Conservation (phyloP, 2,329 filamentous ascomycete species). For the Seiridium unicorne region DNA sequence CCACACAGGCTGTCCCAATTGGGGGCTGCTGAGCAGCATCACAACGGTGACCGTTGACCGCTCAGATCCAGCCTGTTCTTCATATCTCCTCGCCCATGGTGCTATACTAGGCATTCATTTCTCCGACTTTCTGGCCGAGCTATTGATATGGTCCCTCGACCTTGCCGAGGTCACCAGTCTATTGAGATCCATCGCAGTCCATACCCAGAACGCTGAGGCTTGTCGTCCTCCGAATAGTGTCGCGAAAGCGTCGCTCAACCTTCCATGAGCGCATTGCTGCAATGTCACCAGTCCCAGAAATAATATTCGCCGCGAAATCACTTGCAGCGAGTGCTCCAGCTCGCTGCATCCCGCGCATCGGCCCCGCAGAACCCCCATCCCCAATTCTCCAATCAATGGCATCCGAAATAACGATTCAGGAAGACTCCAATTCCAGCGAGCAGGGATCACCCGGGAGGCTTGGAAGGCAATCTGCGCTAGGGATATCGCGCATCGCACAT, state of each 20-base stretch:
- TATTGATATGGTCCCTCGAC: background rate
- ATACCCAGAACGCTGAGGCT: background rate
- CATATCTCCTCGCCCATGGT: background rate
- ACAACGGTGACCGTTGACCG: background rate
- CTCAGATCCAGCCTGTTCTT: background rate
- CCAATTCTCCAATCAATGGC: slow-evolving; percentile 5
- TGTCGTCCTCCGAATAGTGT: background rate
- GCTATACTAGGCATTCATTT: background rate
- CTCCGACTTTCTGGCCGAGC: slow-evolving; percentile 1
- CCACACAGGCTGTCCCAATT: background rate
- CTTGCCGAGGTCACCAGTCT: background rate
- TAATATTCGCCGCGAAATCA: slow-evolving; percentile 3
- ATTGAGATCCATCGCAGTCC: background rate
- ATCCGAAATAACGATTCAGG: slow-evolving; percentile 4
- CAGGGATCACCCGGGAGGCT: slow-evolving; percentile 3
- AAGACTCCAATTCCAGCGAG: slow-evolving; percentile 1
- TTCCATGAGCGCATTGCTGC: background rate
- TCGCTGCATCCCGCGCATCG: slow-evolving; percentile 4
- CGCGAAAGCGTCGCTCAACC: background rate
- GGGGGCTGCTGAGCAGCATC: background rate
- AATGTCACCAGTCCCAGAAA: slow-evolving; percentile 6
- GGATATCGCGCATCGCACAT: background rate
- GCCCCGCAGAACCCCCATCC: slow-evolving; percentile 6
- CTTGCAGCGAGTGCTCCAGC: slow-evolving; percentile 4
- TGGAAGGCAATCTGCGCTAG: background rate